Conservation (phyloP, 805 yeast genomes). For the Saturnispora quitensis region DNA sequence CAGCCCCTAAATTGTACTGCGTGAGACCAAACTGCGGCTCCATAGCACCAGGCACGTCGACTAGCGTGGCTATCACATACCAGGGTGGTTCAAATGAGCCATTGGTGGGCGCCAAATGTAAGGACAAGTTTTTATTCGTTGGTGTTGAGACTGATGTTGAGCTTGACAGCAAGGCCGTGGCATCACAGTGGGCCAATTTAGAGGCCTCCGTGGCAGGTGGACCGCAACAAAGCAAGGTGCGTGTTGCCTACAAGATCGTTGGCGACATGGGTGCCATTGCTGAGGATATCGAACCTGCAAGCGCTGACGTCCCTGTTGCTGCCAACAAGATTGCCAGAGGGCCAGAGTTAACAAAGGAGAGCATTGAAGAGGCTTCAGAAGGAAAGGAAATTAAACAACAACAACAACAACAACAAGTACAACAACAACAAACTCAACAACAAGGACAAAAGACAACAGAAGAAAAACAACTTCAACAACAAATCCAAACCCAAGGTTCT, state of each 20-base stretch:
- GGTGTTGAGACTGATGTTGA: conserved; percentile 66
- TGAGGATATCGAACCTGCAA: conserved; percentile 20
- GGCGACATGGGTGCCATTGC: conserved; percentile 24
- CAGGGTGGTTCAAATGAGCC: conserved; percentile 79
- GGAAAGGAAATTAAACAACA: background rate
- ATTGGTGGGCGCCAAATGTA: conserved; percentile 62
- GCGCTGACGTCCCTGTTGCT: conserved; percentile 13
- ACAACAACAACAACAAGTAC: background rate
- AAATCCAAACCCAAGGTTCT: background rate
- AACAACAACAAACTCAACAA: background rate
- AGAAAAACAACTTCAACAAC: conserved; percentile 5
- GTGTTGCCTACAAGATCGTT: conserved; percentile 25
- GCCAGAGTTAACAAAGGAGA: background rate
- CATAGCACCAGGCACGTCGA: conserved; percentile 62
- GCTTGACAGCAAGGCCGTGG: conserved; percentile 44
- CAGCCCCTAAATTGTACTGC: conserved; percentile 92
- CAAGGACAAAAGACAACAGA: background rate
- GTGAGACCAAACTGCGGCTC: conserved; percentile 92
- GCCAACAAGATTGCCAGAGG: conserved; percentile 2
- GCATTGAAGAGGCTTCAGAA: background rate
- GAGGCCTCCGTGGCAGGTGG: conserved; percentile 40
- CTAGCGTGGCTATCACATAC: conserved; percentile 72
- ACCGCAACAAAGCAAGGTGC: conserved; percentile 22
- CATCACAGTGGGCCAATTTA: conserved; percentile 68
- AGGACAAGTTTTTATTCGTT: conserved; percentile 87